Conservation (phyloP, 148 eudicot genomes). For the Simmondsia chinensis region DNA sequence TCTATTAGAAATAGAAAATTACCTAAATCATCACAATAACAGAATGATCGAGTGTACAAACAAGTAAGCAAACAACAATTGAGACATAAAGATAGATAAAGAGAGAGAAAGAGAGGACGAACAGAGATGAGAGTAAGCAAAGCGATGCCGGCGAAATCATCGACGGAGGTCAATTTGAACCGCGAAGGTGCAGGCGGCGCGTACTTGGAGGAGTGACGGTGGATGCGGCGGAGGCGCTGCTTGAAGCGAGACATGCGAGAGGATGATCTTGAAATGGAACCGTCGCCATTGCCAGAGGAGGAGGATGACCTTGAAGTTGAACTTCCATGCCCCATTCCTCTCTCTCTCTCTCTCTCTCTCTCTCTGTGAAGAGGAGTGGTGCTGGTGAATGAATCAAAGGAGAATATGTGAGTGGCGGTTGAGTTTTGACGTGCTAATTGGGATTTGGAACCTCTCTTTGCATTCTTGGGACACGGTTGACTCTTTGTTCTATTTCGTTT, state of each 20-base stretch:
- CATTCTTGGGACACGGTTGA: too few relatives aligned
- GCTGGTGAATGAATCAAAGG: too few relatives aligned
- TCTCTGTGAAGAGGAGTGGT: too few relatives aligned
- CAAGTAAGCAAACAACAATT: neutral
- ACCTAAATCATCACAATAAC: too few relatives aligned
- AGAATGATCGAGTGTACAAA: too few relatives aligned
- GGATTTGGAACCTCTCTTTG: too few relatives aligned
- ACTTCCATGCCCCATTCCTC: conserved; percentile 52
- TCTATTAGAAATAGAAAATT: too few relatives aligned
- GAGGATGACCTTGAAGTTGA: conserved; percentile 23
- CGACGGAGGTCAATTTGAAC: conserved; percentile 32
- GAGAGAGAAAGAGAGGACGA: neutral
- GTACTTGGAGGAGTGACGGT: neutral
- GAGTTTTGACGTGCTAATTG: too few relatives aligned
- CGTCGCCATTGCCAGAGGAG: neutral
- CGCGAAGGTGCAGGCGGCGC: conserved; percentile 2
- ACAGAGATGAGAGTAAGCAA: conserved; percentile 52
- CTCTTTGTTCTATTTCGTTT: too few relatives aligned
- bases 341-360: conserved; percentile 3
- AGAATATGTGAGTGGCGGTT: too few relatives aligned
- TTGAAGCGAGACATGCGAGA: conserved; percentile 30
- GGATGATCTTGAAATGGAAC: conserved; percentile 6
- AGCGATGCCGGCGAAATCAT: conserved; percentile 86
- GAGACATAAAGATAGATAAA: neutral
- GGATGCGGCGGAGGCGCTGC: conserved; percentile 35